These are phyloP conservation scores for Metarhizium brunneum DNA, from an alignment of 2,329 filamentous ascomycete species.

Conservation along the genomic window DNA sequence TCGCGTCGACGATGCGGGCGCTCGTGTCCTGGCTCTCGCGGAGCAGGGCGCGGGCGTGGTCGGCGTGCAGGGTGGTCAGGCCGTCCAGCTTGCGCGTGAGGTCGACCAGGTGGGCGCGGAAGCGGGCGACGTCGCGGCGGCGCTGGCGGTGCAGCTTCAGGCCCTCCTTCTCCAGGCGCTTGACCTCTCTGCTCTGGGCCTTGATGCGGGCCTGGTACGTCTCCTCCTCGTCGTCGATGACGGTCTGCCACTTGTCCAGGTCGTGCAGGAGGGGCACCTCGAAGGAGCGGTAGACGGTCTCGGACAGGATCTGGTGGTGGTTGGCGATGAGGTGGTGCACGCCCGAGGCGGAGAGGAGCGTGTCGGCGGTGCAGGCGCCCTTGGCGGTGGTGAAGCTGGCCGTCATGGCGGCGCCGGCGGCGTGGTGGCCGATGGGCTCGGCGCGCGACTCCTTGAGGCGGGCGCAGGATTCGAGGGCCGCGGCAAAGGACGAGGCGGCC, in stretches of 20 bases:
- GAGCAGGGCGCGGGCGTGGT: conserved; percentile 50
- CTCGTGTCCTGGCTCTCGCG: conserved; percentile 58
- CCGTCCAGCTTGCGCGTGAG: conserved; percentile 54
- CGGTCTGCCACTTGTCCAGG: conserved; percentile 53
- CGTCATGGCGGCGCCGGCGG: conserved; percentile 28
- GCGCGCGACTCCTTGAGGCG: conserved; percentile 57
- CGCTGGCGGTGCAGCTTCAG: conserved; percentile 51
- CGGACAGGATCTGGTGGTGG: conserved; percentile 60
- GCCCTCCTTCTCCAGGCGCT: conserved; percentile 55
- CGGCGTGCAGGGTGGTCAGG: conserved; percentile 49
- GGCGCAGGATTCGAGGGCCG: conserved; percentile 58
- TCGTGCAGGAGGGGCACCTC: conserved; percentile 63
- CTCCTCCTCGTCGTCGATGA: conserved; percentile 56
- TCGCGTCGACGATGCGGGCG: conserved; percentile 51
- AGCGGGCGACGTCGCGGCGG: conserved; percentile 50
- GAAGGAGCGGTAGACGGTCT: conserved; percentile 59
- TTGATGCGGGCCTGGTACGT: conserved; percentile 47
- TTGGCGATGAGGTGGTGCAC: conserved; percentile 60
- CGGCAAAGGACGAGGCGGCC: conserved; percentile 54
- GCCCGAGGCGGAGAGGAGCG: conserved; percentile 51
- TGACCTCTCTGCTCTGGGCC: conserved; percentile 49
- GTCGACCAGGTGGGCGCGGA: conserved; percentile 54
- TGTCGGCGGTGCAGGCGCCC: conserved; percentile 52
- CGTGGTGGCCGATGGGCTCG: conserved; percentile 38
- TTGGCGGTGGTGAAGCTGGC: conserved; percentile 36